Conservation (phyloP, 2,329 filamentous ascomycete species). For the Rugonectria rugulosa region DNA sequence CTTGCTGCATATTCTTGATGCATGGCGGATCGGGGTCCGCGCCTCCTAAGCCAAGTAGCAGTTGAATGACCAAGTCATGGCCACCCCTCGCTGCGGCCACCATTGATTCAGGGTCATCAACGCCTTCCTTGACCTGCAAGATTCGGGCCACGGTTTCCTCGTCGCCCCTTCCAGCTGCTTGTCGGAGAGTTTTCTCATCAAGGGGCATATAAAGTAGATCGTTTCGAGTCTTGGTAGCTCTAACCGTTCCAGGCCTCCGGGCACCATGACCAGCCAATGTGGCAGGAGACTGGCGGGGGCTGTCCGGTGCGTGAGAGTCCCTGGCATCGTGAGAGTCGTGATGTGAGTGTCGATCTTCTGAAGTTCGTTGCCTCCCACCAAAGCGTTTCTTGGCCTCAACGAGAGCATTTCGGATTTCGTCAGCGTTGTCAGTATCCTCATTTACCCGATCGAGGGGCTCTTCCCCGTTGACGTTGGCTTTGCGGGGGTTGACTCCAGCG, state of each 20-base stretch:
- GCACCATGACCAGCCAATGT: conserved; percentile 48
- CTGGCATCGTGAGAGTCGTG: conserved; percentile 56
- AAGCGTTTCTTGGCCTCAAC: conserved; percentile 65
- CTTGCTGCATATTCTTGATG: conserved; percentile 64
- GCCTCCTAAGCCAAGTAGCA: conserved; percentile 73
- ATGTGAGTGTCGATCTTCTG: conserved; percentile 62
- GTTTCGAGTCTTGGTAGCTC: conserved; percentile 71
- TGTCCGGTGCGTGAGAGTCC: conserved; percentile 64
- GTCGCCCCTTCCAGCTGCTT: conserved; percentile 68
- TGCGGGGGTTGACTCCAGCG: conserved; percentile 89
- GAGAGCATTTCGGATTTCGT: conserved; percentile 77
- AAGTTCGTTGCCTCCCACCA: conserved; percentile 61
- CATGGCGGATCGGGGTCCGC: conserved; percentile 74
- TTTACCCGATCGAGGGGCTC: conserved; percentile 87
- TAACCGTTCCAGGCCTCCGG: conserved; percentile 62
- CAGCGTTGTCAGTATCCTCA: conserved; percentile 77
- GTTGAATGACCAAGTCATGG: conserved; percentile 85
- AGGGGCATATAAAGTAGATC: conserved; percentile 69
- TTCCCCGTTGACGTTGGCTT: conserved; percentile 90
- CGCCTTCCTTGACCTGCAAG: conserved; percentile 66
- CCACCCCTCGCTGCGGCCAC: conserved; percentile 92
- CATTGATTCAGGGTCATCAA: conserved; percentile 82
- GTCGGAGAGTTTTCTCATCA: conserved; percentile 67
- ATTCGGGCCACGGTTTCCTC: conserved; percentile 68
- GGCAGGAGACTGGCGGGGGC: conserved; percentile 65